These are phyloP conservation scores for Aspergillus avenaceus DNA, from an alignment of 495 filamentous ascomycete genomes.

Conservation along the genomic window DNA sequence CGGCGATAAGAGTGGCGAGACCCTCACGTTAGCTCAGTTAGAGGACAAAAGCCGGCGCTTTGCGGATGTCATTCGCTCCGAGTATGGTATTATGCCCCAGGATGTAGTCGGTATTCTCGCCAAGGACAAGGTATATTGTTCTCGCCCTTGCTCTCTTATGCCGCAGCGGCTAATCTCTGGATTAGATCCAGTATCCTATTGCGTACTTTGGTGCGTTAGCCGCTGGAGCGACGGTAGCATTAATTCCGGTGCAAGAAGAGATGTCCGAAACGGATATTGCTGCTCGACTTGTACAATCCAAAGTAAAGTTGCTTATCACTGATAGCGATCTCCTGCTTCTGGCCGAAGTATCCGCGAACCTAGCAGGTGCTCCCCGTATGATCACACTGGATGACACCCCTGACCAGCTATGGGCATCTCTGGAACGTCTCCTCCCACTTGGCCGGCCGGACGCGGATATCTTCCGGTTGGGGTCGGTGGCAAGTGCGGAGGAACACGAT, in stretches of 20 bases:
- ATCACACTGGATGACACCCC: not conserved
- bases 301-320: slow-evolving; percentile 6
- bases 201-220: slow-evolving; percentile 10
- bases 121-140: not conserved
- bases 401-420: not conserved
- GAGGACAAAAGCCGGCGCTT: slow-evolving; percentile 8
- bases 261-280: slow-evolving; percentile 5
- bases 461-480: not conserved
- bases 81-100: slow-evolving; percentile 6
- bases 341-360: not conserved
- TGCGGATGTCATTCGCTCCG: not conserved
- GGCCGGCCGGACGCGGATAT: not conserved
- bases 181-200: slow-evolving; percentile 9
- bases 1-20: slow-evolving; percentile 5
- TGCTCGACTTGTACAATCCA: slow-evolving; percentile 6
- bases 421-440: not conserved
- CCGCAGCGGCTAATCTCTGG: not conserved
- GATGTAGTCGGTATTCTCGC: slow-evolving; percentile 10
- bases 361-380: not conserved
- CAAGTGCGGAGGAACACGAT: slow-evolving; percentile 1
- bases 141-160: not conserved
- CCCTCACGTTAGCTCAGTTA: slow-evolving; percentile 2
- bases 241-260: slow-evolving; percentile 7
- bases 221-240: slow-evolving; percentile 3
- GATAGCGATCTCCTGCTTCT: not conserved